These are phyloP conservation scores for Cryphonectria parasitica DNA, from an alignment of 2,329 filamentous ascomycete genomes.

Conservation along the genomic window DNA sequence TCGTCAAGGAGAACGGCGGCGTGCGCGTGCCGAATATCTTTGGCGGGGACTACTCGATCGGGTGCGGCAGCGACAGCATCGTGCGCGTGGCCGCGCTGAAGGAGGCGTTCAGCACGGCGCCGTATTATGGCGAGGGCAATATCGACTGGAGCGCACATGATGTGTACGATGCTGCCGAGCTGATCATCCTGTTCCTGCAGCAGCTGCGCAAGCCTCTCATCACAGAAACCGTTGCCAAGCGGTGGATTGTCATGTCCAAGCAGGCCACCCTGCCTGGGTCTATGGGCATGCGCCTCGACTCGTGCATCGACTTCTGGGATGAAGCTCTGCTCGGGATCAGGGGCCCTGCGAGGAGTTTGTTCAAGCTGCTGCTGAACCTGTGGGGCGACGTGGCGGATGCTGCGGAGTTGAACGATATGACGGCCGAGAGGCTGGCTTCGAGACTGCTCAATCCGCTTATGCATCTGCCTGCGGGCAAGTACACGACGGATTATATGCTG, in stretches of 20 bases:
- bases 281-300: slow-evolving; percentile 42
- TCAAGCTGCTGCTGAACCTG: slow-evolving; percentile 49
- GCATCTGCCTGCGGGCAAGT: slow-evolving; percentile 40
- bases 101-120: slow-evolving; percentile 42
- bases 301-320: slow-evolving; percentile 52
- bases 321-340: slow-evolving; percentile 47
- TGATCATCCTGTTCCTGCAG: slow-evolving; percentile 45
- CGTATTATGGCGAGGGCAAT: slow-evolving; percentile 42
- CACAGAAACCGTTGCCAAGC: slow-evolving; percentile 42
- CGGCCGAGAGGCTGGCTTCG: slow-evolving; percentile 46
- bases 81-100: slow-evolving; percentile 43
- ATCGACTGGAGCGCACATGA: slow-evolving; percentile 43
- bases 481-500: slow-evolving; percentile 47
- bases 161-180: slow-evolving; percentile 47
- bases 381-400: slow-evolving; percentile 48
- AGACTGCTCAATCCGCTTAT: slow-evolving; percentile 45
- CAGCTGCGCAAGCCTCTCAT: slow-evolving; percentile 46
- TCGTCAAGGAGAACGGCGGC: slow-evolving; percentile 41
- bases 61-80: slow-evolving; percentile 35
- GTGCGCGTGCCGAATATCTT: slow-evolving; percentile 44
- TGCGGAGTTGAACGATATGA: slow-evolving; percentile 47
- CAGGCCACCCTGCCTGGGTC: slow-evolving; percentile 44
- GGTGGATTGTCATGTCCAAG: slow-evolving; percentile 46
- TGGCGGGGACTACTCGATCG: slow-evolving; percentile 34
- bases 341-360: slow-evolving; percentile 42